Evolutionary conservation across 2,329 filamentous ascomycete species (phyloP), one percentile per base, ranked within the genome.

Genomic region (Xylaria arbuscula): DNA sequence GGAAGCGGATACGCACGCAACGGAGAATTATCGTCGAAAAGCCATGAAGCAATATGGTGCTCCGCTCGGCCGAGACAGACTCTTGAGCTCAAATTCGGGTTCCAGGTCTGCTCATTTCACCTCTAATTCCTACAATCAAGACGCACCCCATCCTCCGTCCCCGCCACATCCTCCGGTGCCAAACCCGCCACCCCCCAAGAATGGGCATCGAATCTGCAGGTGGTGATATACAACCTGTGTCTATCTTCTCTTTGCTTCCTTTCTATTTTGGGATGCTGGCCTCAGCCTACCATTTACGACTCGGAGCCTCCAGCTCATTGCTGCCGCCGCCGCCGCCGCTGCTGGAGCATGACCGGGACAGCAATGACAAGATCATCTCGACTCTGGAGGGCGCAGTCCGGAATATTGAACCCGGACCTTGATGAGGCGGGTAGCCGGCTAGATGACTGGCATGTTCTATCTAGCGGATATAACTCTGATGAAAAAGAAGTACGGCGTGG

Each of bases 21-120:
- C 98, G 92, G 90, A 93, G 74, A 90, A 97, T 64, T 98, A 98
- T 75, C 97, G 94, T 77, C 90, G 96, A 72, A 93, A 97, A 77
- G 92, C 92, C 17, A 98, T 98, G 88, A 93, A 98, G 75, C 92
- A 97, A 76, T 94, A 94, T 0, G 92, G 97, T 76, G 86, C 88
- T 40, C 86, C 97, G 1, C 92, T 98, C 76, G 90, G 92, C 53
- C 90, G 97, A 73, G 95, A 96, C 78, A 90, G 89, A 58, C 87
- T 98, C 67, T 90, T 98, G 70, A 88, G 92, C 1, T 91, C 90
- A 54, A 91, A 92, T 11, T 79, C 93, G 50, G 77, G 76, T 48
- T 72, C 73, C 1, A 66, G 74, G 57, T 72, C 77, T 45, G 76
- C 76, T 34, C 77, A 75, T 22, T 76, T 75, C 15, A 22, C 51